Base-by-base conservation (phyloP, 169 alveolate genomes). In the Plasmodium chabaudi region DNA sequence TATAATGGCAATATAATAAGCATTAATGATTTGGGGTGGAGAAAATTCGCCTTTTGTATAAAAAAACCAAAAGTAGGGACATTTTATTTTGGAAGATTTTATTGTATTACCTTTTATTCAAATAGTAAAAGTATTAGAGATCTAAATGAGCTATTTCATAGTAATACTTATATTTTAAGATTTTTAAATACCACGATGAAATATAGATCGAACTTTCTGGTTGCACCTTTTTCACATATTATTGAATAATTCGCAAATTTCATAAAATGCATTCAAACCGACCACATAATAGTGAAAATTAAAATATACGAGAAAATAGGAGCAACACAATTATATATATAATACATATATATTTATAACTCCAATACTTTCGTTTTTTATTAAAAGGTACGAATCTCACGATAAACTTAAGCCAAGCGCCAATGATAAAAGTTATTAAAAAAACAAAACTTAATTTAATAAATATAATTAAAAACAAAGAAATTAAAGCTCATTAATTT, bases 81-180 rank as follows among this genome's bases (percentile, higher is more conserved):
- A 44, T 94, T 92, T 61, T 92, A 94, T 91, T 94, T 92, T 91
- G 96, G 95, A 55, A 94, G 94, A 87, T 94, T 90, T 87, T 94
- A 89, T 65, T 94, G 94, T 72, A 89, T 94, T 60, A 94, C 96
- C 7, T 57, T 92, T 59, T 93, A 93, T 63, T 94, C 96, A 17
- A 71, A 94, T 56, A 93, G 95, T 39, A 89, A 82, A 87, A 90
- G 93, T 34, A 92, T 94, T 7, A 93, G 93, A 25, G 94, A 92
- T 34, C 57, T 94, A 53, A 92, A 94, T 93, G 94, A 92, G 63
- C 87, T 94, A 42, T 92, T 88, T 60, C 92, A 92, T 72, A 92
- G 95, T 55, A 89, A 94, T 88, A 93, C 93, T 19, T 88, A 64
- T 88, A 72, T 94, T 23, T 88, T 94, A 61, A 47, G 96, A 56